These are phyloP conservation scores for Globisporangium paddicum DNA, from an alignment of 352 stramenopile species.

Conservation along the genomic window DNA sequence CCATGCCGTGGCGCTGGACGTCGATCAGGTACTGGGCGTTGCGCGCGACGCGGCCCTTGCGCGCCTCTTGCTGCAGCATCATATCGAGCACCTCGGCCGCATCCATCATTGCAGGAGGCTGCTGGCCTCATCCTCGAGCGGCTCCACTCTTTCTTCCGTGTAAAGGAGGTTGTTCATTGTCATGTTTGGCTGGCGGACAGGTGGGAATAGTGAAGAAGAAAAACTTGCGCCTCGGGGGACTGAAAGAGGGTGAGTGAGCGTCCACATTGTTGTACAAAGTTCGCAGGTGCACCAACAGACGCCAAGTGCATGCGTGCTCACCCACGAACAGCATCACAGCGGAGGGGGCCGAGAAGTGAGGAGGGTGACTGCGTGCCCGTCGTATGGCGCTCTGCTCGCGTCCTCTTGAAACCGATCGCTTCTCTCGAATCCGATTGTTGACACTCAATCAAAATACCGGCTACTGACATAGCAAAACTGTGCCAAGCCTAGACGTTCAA, in stretches of 20 bases:
- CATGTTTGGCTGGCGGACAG: neutral
- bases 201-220: neutral
- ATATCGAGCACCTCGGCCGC: constrained; percentile 19
- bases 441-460: too few relatives aligned
- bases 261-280: too few relatives aligned
- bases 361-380: too few relatives aligned
- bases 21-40: constrained; percentile 29
- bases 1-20: constrained; percentile 40
- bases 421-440: too few relatives aligned
- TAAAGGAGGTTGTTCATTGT: constrained; percentile 27
- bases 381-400: too few relatives aligned
- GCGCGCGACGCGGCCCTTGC: constrained; percentile 12
- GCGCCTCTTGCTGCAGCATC: constrained; percentile 22
- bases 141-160: constrained; percentile 23
- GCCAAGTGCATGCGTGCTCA: too few relatives aligned
- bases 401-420: too few relatives aligned
- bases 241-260: neutral
- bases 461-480: too few relatives aligned
- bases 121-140: neutral
- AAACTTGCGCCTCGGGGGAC: neutral
- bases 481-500: too few relatives aligned
- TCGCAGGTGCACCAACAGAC: too few relatives aligned
- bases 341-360: constrained; percentile 29
- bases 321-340: constrained; percentile 18
- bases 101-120: constrained; percentile 11